These are phyloP conservation scores for Aspergillus chevalieri DNA, from an alignment of 2,329 filamentous ascomycete genomes.

Conservation along the genomic window DNA sequence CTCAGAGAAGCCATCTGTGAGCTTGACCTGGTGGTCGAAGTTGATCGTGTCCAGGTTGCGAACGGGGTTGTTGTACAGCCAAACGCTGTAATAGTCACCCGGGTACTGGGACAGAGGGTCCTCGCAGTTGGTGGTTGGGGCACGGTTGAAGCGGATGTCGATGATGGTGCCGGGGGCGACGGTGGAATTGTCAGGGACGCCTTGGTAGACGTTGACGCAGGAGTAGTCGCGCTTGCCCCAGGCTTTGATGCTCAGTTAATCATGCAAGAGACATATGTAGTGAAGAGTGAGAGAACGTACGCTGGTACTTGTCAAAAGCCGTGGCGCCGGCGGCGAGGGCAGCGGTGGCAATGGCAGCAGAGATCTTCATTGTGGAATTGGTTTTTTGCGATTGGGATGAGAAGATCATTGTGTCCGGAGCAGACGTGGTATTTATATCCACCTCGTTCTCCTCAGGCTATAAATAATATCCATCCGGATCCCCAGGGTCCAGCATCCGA, in stretches of 20 bases:
- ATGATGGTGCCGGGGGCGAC: constrained; percentile 19
- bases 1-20: constrained; percentile 14
- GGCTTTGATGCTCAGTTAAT: constrained; percentile 10
- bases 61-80: constrained; percentile 27
- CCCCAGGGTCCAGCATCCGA: no score
- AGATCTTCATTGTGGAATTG: constrained; percentile 23
- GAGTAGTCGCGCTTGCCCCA: constrained; percentile 31
- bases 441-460: no score
- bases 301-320: constrained; percentile 27
- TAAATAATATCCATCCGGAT: no score
- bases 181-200: constrained; percentile 26
- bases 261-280: not conserved
- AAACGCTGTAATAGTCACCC: constrained; percentile 19
- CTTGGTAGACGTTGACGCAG: constrained; percentile 28
- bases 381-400: not conserved
- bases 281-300: constrained; percentile 10
- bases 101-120: constrained; percentile 16
- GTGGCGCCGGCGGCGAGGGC: constrained; percentile 20
- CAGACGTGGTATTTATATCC: no score
- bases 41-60: constrained; percentile 14
- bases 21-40: constrained; percentile 15
- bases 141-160: constrained; percentile 22
- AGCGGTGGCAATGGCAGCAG: constrained; percentile 17
- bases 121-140: constrained; percentile 19
- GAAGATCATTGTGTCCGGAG: no score